These are phyloP conservation scores for Punica granatum DNA, from an alignment of 345 rosid genomes.

Conservation along the genomic window DNA sequence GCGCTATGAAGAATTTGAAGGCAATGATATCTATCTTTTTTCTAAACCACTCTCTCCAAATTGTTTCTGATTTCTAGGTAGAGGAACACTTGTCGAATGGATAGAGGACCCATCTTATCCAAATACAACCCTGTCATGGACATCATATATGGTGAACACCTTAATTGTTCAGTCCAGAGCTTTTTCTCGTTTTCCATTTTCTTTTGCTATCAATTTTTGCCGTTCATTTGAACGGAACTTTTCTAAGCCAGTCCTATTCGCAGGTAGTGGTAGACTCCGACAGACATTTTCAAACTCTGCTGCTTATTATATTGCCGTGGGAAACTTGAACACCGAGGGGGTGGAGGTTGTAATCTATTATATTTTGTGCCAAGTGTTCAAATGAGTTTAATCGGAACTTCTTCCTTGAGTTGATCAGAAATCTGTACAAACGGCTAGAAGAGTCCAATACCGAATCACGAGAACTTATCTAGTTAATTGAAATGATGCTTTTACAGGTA, in stretches of 20 bases:
- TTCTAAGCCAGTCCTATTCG: not conserved
- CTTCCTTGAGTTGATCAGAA: too few relatives aligned
- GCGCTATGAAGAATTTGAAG: not conserved
- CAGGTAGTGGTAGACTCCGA: slow-evolving; percentile 46
- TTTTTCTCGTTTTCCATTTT: not conserved
- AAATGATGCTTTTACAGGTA: slow-evolving; percentile 24
- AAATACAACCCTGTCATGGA: slow-evolving; percentile 51
- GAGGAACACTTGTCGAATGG: slow-evolving; percentile 43
- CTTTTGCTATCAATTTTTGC: not conserved
- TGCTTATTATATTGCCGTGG: slow-evolving; percentile 40
- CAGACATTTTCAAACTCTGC: slow-evolving; percentile 31
- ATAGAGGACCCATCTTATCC: slow-evolving; percentile 50
- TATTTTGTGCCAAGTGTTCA: too few relatives aligned
- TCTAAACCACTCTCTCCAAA: not conserved
- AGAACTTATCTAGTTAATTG: not conserved
- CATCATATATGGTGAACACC: slow-evolving; percentile 32
- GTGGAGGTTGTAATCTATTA: slow-evolving; percentile 32
- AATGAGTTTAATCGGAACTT: too few relatives aligned
- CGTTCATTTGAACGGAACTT: not conserved
- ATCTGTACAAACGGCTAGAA: too few relatives aligned
- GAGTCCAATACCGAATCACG: too few relatives aligned
- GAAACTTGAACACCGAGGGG: slow-evolving; percentile 42
- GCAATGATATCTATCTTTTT: not conserved
- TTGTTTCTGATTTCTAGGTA: slow-evolving; percentile 28
- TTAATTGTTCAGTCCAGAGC: not conserved